Base-by-base conservation (phyloP, 2,329 filamentous ascomycete species). In the Colletotrichum karsti region DNA sequence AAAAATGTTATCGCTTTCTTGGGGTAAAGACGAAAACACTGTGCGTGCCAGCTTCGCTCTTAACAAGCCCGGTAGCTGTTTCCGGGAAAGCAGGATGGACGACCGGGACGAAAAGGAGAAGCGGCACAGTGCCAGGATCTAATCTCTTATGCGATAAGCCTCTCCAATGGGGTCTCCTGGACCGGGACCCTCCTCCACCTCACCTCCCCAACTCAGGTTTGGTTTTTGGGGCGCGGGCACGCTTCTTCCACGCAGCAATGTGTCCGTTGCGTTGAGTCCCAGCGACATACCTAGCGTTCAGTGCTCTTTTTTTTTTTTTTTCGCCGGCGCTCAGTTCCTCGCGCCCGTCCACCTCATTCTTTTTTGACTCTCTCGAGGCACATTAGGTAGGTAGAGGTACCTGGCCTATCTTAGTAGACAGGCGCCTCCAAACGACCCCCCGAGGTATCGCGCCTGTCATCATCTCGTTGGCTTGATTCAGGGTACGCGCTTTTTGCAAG, bases 1-100 rank as follows among this genome's bases (percentile, higher is more conserved):
- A 68, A 71, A 69, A 71, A 63, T 70, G 69, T 69, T 69, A 70
- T 70, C 69, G 63, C 56, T 56, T 28, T n/a, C 28, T 28, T 61
- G 57, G 57, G 46, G 44, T 22, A 26, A 20, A 15, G 22, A 37
- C 28, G 12, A 53, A 15, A 24, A 26, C 54, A 70, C 68, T 59
- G 68, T 70, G 28, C 20, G 18, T 9, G 50, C 8, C 24, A 13
- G 41, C n/a, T 28, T 12, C 33, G 7, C 9, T 22, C 51, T 61
- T 70, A 69, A 50, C 68, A 69, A 35, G 10, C 22, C 5, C 18
- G 18, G 5, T 54, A 15, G 26, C 13, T 48, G 20, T 28, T 50
- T 7, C 26, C 15, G 51, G 13, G 13, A 39, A 26, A 44, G 30
- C 20, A 18, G 51, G 58, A 65, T 61, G 24, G 18, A 57, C 5